Conservation (phyloP, 2,329 filamentous ascomycete genomes). For the Fusarium piperis region DNA sequence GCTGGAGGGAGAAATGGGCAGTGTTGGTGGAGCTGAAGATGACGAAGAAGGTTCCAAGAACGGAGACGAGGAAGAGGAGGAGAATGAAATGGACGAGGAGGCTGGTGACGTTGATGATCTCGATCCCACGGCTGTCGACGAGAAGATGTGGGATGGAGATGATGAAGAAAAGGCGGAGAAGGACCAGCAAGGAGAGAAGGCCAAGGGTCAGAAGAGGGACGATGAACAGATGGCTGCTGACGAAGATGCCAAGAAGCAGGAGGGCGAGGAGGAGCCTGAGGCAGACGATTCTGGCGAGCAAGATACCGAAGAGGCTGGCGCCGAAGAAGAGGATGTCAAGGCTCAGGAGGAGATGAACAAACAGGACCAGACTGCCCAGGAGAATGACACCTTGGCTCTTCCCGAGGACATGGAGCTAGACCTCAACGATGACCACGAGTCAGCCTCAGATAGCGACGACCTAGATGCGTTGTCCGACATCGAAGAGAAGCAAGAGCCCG, state of each 20-base stretch:
- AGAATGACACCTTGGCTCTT: conserved; percentile 83
- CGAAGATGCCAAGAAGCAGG: conserved; percentile 65
- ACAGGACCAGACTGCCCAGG: conserved; percentile 79
- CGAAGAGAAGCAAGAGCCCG: conserved; percentile 54
- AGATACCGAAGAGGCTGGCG: conserved; percentile 67
- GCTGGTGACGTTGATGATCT: conserved; percentile 90
- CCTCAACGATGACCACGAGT: conserved; percentile 75
- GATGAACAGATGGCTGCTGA: conserved; percentile 69
- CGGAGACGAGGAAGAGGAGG: conserved; percentile 71
- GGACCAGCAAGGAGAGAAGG: conserved; percentile 78
- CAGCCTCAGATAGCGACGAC: conserved; percentile 64
- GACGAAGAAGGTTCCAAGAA: conserved; percentile 69
- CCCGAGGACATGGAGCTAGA: conserved; percentile 91
- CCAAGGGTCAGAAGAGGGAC: conserved; percentile 74
- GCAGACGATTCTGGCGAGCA: conserved; percentile 56
- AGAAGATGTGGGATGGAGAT: conserved; percentile 98
- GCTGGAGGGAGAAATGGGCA: conserved; percentile 83
- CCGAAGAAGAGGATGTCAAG: conserved; percentile 65
- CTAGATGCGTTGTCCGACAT: conserved; percentile 67
- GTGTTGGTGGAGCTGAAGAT: conserved; percentile 69
- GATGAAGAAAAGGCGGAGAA: conserved; percentile 83
- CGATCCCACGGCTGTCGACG: conserved; percentile 89
- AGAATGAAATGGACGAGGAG: conserved; percentile 88
- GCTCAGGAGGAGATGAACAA: conserved; percentile 66
- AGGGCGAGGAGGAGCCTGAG: conserved; percentile 50